phyloP scores from a whole-genome alignment of 305 asterid species.

The Fraxinus xanthoxyloides region DNA sequence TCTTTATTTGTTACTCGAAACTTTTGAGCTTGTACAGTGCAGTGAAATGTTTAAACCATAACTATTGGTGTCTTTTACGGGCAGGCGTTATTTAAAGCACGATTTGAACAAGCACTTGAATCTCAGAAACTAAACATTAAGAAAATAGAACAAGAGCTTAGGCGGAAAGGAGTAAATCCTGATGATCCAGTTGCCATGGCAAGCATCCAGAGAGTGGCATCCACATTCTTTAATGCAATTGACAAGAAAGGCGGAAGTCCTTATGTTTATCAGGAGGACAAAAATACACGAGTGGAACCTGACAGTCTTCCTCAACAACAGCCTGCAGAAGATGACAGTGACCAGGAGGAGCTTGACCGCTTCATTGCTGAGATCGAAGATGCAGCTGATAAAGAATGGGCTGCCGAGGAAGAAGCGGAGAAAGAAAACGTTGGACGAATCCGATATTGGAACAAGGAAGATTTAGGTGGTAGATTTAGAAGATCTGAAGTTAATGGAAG shows the following conservation, averaged over 20 bases:
- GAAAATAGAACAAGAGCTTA: slow-evolving; percentile 83
- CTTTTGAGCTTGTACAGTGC: background rate
- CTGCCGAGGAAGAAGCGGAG: slow-evolving; percentile 85
- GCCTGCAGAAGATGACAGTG: slow-evolving; percentile 72
- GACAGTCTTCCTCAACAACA: slow-evolving; percentile 37
- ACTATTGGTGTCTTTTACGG: slow-evolving; percentile 10
- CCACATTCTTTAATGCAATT: slow-evolving; percentile 93
- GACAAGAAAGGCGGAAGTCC: slow-evolving; percentile 89
- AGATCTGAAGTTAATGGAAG: slow-evolving; percentile 40
- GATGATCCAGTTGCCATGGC: slow-evolving; percentile 97
- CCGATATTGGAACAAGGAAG: slow-evolving; percentile 75
- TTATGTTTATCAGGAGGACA: slow-evolving; percentile 68
- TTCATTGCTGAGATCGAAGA: slow-evolving; percentile 95
- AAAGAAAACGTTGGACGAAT: slow-evolving; percentile 62
- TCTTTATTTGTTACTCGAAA: background rate
- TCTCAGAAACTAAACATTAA: slow-evolving; percentile 91
- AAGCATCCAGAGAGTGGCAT: slow-evolving; percentile 94
- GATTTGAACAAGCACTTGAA: slow-evolving; percentile 95
- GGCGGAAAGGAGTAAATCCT: slow-evolving; percentile 85
- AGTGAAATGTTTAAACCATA: slow-evolving; percentile 12
- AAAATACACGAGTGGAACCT: slow-evolving; percentile 27
- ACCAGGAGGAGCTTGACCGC: slow-evolving; percentile 91
- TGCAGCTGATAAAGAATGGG: slow-evolving; percentile 97
- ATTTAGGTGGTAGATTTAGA: slow-evolving; percentile 51
- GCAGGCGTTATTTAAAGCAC: slow-evolving; percentile 91